A percentile compares a stretch with the other conserved stretches of the same genome.
These are phyloP conservation scores for Aureobasidium sp. DNA, from an alignment of 2,329 filamentous ascomycete species.

Conservation along the genomic window DNA sequence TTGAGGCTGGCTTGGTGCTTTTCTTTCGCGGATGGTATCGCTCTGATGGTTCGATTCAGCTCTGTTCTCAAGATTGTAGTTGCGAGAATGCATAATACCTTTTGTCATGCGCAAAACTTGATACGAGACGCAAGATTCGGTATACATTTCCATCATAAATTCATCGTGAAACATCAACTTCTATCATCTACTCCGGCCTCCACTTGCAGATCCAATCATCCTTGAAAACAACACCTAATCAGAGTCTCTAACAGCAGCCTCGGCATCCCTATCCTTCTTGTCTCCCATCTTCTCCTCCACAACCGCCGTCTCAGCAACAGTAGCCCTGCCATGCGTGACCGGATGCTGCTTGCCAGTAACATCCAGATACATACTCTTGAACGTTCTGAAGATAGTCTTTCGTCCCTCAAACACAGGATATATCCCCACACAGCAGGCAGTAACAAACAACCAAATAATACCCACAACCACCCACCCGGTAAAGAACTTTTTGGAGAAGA, in stretches of 20 bases:
- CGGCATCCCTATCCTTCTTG: slow-evolving; percentile 24
- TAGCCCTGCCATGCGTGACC: slow-evolving; percentile 26
- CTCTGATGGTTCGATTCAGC: no score
- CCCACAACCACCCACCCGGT: slow-evolving; percentile 65
- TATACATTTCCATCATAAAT: no score
- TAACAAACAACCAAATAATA: slow-evolving; percentile 74
- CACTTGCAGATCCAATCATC: no score
- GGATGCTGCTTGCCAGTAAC: slow-evolving; percentile 37
- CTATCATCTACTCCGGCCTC: background rate
- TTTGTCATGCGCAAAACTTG: no score
- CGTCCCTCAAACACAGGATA: slow-evolving; percentile 79
- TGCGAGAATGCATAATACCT: no score
- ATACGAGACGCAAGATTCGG: no score
- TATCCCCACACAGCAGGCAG: slow-evolving; percentile 64
- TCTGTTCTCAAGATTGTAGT: no score
- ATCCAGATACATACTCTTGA: slow-evolving; percentile 57
- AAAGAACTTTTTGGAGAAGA: slow-evolving; percentile 78
- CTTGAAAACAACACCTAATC: background rate
- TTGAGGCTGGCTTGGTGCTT: no score
- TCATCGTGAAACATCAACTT: no score
- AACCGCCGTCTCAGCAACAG: slow-evolving; percentile 24
- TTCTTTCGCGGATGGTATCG: no score
- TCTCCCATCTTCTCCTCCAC: slow-evolving; percentile 21
- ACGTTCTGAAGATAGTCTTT: slow-evolving; percentile 55
- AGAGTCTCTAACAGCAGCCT: background rate